Conservation (phyloP, 1,139 yeast species). For the Blastobotrys malaysiensis region DNA sequence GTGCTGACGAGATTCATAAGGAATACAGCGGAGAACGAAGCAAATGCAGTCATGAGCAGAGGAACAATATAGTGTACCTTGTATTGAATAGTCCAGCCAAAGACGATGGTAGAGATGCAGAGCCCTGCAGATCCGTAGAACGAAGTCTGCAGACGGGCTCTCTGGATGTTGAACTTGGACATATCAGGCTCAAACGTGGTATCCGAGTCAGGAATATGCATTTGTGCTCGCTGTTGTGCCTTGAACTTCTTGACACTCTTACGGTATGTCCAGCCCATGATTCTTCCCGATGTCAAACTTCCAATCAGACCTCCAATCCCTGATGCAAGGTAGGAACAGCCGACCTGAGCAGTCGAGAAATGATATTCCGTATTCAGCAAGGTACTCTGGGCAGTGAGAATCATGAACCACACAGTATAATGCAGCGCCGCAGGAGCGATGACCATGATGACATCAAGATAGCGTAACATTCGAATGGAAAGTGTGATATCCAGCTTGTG, state of each 20-base stretch:
- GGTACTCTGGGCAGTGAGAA: slow-evolving; percentile 59
- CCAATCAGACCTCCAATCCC: slow-evolving; percentile 38
- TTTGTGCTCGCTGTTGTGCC: slow-evolving; percentile 16
- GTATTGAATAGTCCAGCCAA: slow-evolving; percentile 65
- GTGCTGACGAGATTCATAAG: slow-evolving; percentile 50
- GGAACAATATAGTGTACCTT: slow-evolving; percentile 50
- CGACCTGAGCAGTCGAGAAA: slow-evolving; percentile 50
- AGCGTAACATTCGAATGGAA: slow-evolving; percentile 31
- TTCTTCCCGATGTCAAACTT: slow-evolving; percentile 31
- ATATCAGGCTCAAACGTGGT: slow-evolving; percentile 32
- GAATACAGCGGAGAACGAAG: slow-evolving; percentile 48
- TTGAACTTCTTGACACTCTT: slow-evolving; percentile 13
- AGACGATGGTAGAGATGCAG: slow-evolving; percentile 41
- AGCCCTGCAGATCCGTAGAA: slow-evolving; percentile 33
- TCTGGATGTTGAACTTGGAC: slow-evolving; percentile 41
- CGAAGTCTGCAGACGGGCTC: slow-evolving; percentile 41
- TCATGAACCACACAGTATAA: slow-evolving; percentile 65
- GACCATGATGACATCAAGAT: slow-evolving; percentile 35
- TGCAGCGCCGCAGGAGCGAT: slow-evolving; percentile 54
- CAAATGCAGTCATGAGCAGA: slow-evolving; percentile 45
- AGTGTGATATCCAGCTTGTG: slow-evolving; percentile 36
- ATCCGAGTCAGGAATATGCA: neutral
- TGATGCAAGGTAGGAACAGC: slow-evolving; percentile 47
- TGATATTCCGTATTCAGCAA: slow-evolving; percentile 45
- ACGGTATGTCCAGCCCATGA: slow-evolving; percentile 31